Conservation (phyloP, 176 grass and related monocot species). For the Themeda triandra region DNA sequence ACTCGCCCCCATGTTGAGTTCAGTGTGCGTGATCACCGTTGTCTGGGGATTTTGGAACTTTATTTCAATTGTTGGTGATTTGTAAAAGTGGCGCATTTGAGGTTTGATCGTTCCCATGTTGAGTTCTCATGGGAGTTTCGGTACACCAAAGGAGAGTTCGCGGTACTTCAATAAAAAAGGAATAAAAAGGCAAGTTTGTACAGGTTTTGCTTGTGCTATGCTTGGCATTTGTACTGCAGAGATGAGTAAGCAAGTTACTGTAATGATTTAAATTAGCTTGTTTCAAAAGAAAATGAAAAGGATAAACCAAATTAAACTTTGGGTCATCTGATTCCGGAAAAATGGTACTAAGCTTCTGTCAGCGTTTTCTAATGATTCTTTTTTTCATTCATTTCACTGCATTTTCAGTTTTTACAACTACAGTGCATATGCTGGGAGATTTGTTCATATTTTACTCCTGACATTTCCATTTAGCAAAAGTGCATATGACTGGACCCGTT, state of each 20-base stretch:
- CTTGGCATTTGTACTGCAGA: constrained; percentile 6
- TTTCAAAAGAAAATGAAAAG: neutral
- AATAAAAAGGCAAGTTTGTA: too few relatives aligned
- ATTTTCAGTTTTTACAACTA: neutral
- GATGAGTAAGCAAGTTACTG: neutral
- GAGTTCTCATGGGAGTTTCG: too few relatives aligned
- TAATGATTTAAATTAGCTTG: neutral
- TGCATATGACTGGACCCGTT: constrained; percentile 3
- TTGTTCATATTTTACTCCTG: too few relatives aligned
- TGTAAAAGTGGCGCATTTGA: neutral
- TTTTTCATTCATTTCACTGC: neutral
- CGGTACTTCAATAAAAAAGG: too few relatives aligned
- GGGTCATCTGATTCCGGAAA: neutral
- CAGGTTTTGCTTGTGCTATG: neutral
- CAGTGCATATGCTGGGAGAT: too few relatives aligned
- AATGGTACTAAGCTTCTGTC: neutral
- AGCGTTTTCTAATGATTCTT: neutral
- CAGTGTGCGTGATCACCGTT: neutral
- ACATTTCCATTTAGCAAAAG: neutral
- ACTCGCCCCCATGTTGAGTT: neutral
- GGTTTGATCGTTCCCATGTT: neutral
- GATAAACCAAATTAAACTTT: neutral
- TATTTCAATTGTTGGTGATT: neutral
- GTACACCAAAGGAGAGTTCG: neutral
- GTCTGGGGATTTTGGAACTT: neutral